These are phyloP conservation scores for Boletus nobilissimus DNA, from an alignment of 1,284 basidiomycete species.

Conservation along the genomic window DNA sequence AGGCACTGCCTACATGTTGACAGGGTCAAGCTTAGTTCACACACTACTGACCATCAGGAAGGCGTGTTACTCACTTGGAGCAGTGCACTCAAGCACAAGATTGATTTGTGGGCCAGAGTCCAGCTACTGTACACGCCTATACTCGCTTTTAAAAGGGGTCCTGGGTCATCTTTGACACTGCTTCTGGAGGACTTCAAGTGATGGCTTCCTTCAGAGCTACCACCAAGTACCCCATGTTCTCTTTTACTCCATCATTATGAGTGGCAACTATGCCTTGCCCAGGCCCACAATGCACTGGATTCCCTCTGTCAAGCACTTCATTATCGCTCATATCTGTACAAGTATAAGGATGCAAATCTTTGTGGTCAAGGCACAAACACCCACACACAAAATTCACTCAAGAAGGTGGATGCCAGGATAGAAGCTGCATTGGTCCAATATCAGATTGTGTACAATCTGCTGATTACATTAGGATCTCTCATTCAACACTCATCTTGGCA, in stretches of 20 bases:
- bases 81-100: background rate
- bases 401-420: background rate
- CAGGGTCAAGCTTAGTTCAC: background rate
- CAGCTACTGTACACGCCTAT: background rate
- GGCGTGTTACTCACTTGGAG: background rate
- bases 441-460: background rate
- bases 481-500: background rate
- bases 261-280: background rate
- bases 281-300: background rate
- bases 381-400: background rate
- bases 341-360: conserved; percentile 3
- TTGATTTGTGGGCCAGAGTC: background rate
- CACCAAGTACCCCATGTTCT: background rate
- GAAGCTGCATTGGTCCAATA: background rate
- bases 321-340: background rate
- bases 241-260: background rate
- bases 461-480: background rate
- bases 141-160: background rate
- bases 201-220: background rate
- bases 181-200: background rate
- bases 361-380: background rate
- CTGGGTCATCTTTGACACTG: background rate
- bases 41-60: background rate
- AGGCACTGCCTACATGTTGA: background rate
- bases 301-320: background rate